A percentile compares a stretch with the other conserved stretches of the same genome.
Conservation (phyloP, 2,329 filamentous ascomycete species). For the Bisporella sp. region DNA sequence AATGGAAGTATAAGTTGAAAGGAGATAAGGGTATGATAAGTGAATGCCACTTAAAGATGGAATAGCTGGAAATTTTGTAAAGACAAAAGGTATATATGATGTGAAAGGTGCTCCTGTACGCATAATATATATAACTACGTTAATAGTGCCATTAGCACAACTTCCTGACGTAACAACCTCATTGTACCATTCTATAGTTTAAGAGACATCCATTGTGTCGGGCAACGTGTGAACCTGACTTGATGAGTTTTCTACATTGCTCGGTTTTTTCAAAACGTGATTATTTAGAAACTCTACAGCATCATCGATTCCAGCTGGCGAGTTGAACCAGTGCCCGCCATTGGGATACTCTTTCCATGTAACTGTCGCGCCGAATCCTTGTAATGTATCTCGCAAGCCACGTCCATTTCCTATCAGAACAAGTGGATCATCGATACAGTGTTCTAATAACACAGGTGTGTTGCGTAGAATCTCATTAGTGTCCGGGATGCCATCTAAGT, state of each 20-base stretch:
- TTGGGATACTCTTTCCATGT: slow-evolving; percentile 9
- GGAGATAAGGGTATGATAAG: too few relatives aligned
- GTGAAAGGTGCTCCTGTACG: too few relatives aligned
- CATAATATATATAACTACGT: too few relatives aligned
- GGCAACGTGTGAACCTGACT: neutral
- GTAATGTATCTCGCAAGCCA: slow-evolving; percentile 2
- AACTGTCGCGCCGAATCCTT: slow-evolving; percentile 6
- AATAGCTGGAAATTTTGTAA: too few relatives aligned
- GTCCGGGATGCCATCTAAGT: slow-evolving; percentile 2
- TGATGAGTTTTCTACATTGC: neutral
- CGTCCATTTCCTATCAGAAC: slow-evolving; percentile 2
- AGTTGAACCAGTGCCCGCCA: slow-evolving; percentile 10
- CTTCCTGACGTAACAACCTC: too few relatives aligned
- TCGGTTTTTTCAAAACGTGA: slow-evolving; percentile 1
- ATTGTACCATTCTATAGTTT: neutral
- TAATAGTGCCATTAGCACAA: too few relatives aligned
- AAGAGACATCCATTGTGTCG: slow-evolving; percentile 1
- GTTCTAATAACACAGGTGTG: slow-evolving; percentile 6
- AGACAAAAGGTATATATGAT: too few relatives aligned
- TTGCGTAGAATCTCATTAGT: slow-evolving; percentile 1
- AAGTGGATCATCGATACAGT: slow-evolving; percentile 9
- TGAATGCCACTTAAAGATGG: too few relatives aligned
- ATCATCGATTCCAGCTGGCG: slow-evolving; percentile 7
- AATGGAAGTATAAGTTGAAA: too few relatives aligned
- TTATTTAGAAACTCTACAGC: slow-evolving; percentile 6